Evolutionary conservation across 2,329 filamentous ascomycete species (phyloP).

Genomic region (Stagonosporopsis rhizophila): DNA sequence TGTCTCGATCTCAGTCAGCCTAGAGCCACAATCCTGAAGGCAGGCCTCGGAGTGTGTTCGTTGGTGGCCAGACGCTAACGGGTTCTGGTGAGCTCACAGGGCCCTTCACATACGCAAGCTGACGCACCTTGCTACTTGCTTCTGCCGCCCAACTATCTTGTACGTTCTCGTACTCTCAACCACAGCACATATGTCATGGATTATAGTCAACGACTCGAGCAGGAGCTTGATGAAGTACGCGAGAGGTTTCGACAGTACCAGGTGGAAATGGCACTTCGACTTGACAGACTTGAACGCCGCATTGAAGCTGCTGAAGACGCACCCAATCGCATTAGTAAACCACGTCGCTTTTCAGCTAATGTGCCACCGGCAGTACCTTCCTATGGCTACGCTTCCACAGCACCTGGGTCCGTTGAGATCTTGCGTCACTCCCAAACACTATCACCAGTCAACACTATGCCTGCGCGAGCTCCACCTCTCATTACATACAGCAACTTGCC

Average conservation of each 20-base stretch:
- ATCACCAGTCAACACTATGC: not conserved
- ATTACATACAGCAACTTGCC: not conserved
- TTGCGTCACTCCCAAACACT: not conserved
- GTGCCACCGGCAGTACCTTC: not conserved
- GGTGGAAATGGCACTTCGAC: not conserved
- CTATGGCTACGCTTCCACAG: not conserved
- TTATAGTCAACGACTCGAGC: not conserved
- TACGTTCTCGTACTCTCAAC: too few species aligned
- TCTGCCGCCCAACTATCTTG: too few species aligned
- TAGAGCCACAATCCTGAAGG: not conserved
- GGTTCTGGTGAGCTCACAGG: not conserved
- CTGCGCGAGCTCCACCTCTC: not conserved
- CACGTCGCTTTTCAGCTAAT: not conserved
- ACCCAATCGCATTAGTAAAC: not conserved
- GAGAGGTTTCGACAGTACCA: not conserved
- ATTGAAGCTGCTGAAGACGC: not conserved
- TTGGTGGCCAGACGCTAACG: not conserved
- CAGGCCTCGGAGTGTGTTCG: not conserved
- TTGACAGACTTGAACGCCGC: constrained; percentile 5
- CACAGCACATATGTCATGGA: not conserved
- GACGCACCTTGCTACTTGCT: not conserved
- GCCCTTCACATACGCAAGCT: not conserved
- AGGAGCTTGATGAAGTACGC: not conserved
- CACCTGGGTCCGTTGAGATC: not conserved
- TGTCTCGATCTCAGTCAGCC: too few species aligned